Conservation (phyloP, 805 yeast species). For the Candida odintsovae region DNA sequence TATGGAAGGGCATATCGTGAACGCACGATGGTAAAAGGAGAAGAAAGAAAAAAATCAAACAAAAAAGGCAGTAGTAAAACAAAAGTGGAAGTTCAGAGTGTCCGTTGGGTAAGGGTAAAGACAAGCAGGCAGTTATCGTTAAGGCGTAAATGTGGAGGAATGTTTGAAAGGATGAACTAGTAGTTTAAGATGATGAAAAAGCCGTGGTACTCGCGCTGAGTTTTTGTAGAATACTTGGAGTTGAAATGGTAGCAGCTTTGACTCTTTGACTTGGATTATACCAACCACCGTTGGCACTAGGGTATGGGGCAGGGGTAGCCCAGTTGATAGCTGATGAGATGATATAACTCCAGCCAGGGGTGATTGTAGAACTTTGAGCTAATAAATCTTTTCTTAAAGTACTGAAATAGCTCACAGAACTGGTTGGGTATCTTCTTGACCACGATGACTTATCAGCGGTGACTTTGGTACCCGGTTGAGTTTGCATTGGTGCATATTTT, state of each 20-base stretch:
- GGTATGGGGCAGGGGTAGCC: constrained; percentile 68
- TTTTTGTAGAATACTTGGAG: background rate
- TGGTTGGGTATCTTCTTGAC: constrained; percentile 61
- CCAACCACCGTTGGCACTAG: constrained; percentile 53
- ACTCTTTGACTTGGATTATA: constrained; percentile 55
- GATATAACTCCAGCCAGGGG: constrained; percentile 82
- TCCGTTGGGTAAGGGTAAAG: background rate
- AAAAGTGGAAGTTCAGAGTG: background rate
- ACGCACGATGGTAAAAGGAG: background rate
- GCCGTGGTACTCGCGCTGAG: background rate
- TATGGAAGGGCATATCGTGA: background rate
- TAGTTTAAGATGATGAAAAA: background rate
- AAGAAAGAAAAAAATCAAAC: too few species aligned
- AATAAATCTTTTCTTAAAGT: constrained; percentile 29
- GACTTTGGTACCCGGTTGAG: constrained; percentile 70
- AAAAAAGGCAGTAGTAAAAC: background rate
- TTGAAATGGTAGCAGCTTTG: background rate
- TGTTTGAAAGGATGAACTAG: too few species aligned
- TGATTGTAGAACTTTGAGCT: constrained; percentile 54
- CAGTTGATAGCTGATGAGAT: constrained; percentile 56
- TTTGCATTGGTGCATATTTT: constrained; percentile 90
- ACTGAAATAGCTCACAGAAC: constrained; percentile 57
- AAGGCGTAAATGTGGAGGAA: background rate
- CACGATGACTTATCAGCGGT: constrained; percentile 52
- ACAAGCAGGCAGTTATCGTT: background rate